Conservation (phyloP, 441 rosid species). For the Arabidopsis lyrata region DNA sequence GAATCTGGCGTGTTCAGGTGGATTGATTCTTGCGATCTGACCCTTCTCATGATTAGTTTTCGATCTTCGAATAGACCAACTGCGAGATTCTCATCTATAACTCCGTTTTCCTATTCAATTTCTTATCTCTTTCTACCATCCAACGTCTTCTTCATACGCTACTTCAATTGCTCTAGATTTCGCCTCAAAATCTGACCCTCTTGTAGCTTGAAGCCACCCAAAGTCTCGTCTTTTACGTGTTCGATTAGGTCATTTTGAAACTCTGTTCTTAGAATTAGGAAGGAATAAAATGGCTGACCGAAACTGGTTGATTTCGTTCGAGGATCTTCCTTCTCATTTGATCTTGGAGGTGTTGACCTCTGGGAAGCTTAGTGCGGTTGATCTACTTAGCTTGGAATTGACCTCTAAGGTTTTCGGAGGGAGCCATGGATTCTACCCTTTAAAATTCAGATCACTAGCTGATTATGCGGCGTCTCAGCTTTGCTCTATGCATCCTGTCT, state of each 20-base stretch:
- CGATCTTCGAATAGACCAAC: constrained; percentile 61
- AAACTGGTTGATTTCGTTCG: constrained; percentile 58
- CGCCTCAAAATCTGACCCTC: constrained; percentile 77
- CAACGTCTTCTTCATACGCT: constrained; percentile 77
- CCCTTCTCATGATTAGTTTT: constrained; percentile 87
- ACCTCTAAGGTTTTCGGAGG: constrained; percentile 83
- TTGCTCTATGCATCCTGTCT: constrained; percentile 60
- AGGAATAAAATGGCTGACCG: constrained; percentile 66
- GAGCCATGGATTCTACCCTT: constrained; percentile 63
- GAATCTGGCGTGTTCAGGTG: constrained; percentile 26
- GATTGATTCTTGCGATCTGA: constrained; percentile 35
- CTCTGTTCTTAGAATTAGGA: constrained; percentile 37
- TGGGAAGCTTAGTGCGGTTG: constrained; percentile 69
- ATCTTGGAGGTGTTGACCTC: constrained; percentile 77
- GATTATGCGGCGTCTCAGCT: constrained; percentile 85
- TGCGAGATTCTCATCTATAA: constrained; percentile 52
- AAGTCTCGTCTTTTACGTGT: constrained; percentile 26
- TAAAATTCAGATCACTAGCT: constrained; percentile 73
- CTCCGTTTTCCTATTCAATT: constrained; percentile 57
- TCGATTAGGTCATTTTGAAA: constrained; percentile 22
- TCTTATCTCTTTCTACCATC: constrained; percentile 68
- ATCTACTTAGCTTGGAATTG: constrained; percentile 75
- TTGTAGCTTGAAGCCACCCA: constrained; percentile 7
- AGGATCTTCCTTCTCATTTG: constrained; percentile 93
- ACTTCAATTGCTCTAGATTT: constrained; percentile 79